Base-by-base conservation (phyloP, 768 basidiomycete genomes). In the Amanita rimosa region DNA sequence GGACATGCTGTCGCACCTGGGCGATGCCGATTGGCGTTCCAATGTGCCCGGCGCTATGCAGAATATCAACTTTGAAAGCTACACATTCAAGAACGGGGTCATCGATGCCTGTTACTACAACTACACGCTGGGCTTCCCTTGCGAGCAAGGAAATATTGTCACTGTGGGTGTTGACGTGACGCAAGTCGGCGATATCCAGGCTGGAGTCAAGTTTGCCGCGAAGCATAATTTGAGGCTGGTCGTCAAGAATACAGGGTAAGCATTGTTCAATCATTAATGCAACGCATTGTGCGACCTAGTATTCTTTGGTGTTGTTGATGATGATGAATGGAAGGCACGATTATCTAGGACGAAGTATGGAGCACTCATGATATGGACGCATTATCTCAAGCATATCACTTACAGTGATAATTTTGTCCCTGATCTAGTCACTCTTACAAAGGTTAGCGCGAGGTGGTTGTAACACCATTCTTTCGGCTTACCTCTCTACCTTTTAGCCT, bases 41-140 rank as follows among this genome's bases (percentile, higher is more conserved):
- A 58, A 64, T 22, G 64, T 65, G 29, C 56, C 71, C 11, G 73
- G 73, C 0, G 62, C 67, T 1, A 63, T 70, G 63, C 64, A 74
- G 43, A 42, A 53, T 6, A 40, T 54, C n/a, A 63, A 62, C 43
- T 61, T 59, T 41, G 63, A 64, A 47, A 56, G 56, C 1, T 68
- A 55, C 48, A 53, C 59, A 1, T 69, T 62, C n/a, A 52, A 36
- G 16, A 75, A 74, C 54, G 73, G 69, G 27, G 74, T 71, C 39
- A 70, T 75, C 41, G 68, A 68, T 51, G 68, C 65, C 1, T 82
- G 78, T 67, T 76, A 73, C 33, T 49, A 76, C 38, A 68, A 78
- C 48, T 69, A 67, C 0, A 58, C 63, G 0, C 54, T 70, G 0
- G 68, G 66, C 2, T 38, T 63, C 13, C 63, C 68, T 6, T 76